Conservation (phyloP, 352 stramenopile species). For the Pelagophyceae sp. region DNA sequence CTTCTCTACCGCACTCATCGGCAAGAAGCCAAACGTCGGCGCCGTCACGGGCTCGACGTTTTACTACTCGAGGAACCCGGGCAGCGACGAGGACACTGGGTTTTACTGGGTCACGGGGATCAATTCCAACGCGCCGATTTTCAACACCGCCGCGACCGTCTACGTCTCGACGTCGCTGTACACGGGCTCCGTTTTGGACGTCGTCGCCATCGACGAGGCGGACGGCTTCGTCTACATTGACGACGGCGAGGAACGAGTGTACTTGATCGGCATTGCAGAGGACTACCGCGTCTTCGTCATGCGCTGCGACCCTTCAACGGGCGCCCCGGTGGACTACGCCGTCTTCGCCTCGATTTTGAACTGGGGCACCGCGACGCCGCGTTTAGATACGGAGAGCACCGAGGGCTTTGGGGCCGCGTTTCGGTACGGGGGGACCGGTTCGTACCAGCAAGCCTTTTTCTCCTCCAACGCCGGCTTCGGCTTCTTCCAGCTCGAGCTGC, state of each 20-base stretch:
- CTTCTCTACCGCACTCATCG: neutral
- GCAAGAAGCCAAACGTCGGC: neutral
- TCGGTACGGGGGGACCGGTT: neutral
- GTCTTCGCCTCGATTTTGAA: neutral
- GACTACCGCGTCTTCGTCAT: neutral
- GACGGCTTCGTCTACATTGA: neutral
- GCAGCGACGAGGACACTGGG: neutral
- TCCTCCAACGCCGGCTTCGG: neutral
- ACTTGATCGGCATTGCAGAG: neutral
- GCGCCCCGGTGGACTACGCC: neutral
- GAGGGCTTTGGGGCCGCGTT: neutral
- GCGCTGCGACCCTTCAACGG: neutral
- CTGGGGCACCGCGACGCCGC: too few species aligned
- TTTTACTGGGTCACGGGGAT: neutral
- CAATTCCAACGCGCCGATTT: neutral
- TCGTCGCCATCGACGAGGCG: neutral
- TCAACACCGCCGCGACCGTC: neutral
- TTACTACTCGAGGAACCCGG: conserved; percentile 9
- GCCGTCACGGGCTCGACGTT: neutral
- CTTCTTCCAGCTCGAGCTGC: neutral
- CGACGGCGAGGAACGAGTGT: neutral
- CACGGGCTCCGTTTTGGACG: neutral
- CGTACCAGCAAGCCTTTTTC: neutral
- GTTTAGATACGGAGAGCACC: neutral
- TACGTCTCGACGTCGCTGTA: neutral